Evolutionary conservation across 2,329 filamentous ascomycete genomes (phyloP), one percentile per base, ranked within the genome.

Genomic region (Cadophora luteo-olivacea): DNA sequence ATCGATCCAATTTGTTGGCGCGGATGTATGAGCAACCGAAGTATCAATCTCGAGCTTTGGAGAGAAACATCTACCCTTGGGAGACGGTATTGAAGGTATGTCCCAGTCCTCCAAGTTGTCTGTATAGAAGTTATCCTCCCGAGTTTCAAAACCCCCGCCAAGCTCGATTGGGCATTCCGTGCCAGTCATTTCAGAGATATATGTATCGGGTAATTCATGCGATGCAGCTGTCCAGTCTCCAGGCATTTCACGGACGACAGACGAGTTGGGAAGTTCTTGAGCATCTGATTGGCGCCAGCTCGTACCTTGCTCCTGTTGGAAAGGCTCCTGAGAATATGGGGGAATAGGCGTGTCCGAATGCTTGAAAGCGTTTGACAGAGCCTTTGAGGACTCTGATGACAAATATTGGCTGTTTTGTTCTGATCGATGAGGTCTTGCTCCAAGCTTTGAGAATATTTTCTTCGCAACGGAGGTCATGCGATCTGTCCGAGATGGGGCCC

Each of bases 371-470:
- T 61, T 55, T 14, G 51, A 57, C 29, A 48, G 41, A 33, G 19
- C 16, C n/a, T 68, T 67, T 4, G 66, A 55, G 22, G 24, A 66
- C 32, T 69, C 64, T 41, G 55, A 54, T 52, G 68, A 24, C 12
- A 65, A 33, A 6, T 60, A 33, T 29, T 60, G 33, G n/a, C 41
- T 29, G 25, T 38, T 41, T 45, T 66, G 55, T 16, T 70, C 62
- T 22, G 66, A 41, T 29, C 68, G 68, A 67, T 73, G 69, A 32
- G 68, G 62, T 60, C 69, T 74, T 8, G 70, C 65, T 41, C 75
- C 75, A 22, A 76, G 67, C 48, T 70, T 73, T 7, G 74, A 73
- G 58, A 76, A 75, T 55, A 76, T 73, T 49, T 69, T 76, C 68
- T 75, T 76, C 11, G 74, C 74, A 3, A 75, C 75, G 9, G 72